These are phyloP conservation scores for Sisymbrium altissimum DNA, from an alignment of 345 rosid species.

Conservation along the genomic window DNA sequence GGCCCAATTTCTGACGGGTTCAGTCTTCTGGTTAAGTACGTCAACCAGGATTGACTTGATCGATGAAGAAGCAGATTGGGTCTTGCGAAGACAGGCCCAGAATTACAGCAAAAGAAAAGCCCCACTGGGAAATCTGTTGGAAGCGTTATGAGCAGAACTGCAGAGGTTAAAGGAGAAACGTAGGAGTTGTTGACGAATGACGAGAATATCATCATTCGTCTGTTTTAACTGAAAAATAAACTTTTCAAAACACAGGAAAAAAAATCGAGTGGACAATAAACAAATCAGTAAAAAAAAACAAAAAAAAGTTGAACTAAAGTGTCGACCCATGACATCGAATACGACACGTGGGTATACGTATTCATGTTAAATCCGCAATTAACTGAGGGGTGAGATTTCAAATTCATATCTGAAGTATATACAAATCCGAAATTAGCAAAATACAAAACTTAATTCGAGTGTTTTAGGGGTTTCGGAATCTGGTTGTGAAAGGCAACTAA, in stretches of 20 bases:
- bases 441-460: conserved; percentile 25
- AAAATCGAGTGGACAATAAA: background rate
- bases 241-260: background rate
- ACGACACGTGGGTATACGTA: conserved; percentile 30
- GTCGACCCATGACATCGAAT: background rate
- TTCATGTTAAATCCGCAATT: conserved; percentile 32
- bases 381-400: conserved; percentile 32
- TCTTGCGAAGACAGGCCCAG: background rate
- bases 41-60: background rate
- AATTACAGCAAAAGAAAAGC: background rate
- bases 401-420: conserved; percentile 19
- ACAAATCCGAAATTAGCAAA: conserved; percentile 25
- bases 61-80: background rate
- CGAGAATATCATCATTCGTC: background rate
- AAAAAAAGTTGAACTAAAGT: background rate
- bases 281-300: background rate
- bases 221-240: background rate
- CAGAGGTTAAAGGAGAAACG: background rate
- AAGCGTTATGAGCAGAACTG: background rate
- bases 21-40: background rate
- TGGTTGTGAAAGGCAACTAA: conserved; percentile 9
- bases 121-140: background rate
- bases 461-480: conserved; percentile 4
- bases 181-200: background rate
- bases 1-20: background rate